Conservation (phyloP, 768 basidiomycete species). For the Lactifluus subvellereus region DNA sequence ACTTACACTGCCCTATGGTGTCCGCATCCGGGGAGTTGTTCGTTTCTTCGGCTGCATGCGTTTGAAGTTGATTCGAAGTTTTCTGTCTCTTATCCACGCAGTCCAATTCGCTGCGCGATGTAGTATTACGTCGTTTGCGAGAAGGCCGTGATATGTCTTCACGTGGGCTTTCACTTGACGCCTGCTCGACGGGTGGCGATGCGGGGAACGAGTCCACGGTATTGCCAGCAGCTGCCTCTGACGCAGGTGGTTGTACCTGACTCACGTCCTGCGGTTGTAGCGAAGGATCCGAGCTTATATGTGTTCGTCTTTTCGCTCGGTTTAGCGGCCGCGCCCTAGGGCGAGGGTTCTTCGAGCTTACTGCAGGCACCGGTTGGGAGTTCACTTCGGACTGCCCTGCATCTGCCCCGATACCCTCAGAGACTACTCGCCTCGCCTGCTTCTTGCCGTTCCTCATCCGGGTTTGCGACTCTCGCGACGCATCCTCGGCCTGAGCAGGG, state of each 20-base stretch:
- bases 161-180: not conserved
- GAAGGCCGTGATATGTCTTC: not conserved
- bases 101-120: not conserved
- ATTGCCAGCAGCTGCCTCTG: not conserved
- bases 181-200: not conserved
- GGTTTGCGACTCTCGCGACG: not conserved
- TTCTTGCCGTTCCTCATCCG: not conserved
- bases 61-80: not conserved
- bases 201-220: not conserved
- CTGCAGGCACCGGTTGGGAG: not conserved
- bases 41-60: not conserved
- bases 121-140: not conserved
- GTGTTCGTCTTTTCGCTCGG: not conserved
- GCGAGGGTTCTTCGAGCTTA: slow-evolving; percentile 1
- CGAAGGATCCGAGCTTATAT: not conserved
- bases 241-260: not conserved
- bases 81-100: slow-evolving; percentile 6
- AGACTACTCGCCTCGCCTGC: not conserved
- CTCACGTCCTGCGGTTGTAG: not conserved
- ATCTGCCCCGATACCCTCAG: not conserved
- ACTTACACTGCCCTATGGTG: not conserved
- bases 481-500: not conserved
- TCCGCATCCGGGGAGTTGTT: not conserved
- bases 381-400: not conserved
- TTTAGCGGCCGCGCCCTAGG: slow-evolving; percentile 13